These are phyloP conservation scores for Candida sp. DNA, from an alignment of 1,139 yeast species.

Conservation along the genomic window DNA sequence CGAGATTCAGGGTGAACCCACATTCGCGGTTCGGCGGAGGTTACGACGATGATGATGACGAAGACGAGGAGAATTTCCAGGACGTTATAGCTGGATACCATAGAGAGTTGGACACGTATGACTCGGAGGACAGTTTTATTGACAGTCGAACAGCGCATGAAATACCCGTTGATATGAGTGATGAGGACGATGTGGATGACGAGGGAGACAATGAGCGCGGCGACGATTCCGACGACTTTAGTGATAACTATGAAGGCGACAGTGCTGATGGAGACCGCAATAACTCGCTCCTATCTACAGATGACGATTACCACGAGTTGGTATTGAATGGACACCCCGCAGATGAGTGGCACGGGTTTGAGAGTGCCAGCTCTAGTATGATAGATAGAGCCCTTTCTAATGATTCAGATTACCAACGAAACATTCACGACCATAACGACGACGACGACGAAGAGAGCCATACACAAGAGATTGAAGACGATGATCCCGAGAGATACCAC, in stretches of 20 bases:
- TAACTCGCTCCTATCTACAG: constrained; percentile 7
- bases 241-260: constrained; percentile 6
- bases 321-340: not conserved
- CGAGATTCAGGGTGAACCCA: constrained; percentile 31
- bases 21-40: constrained; percentile 18
- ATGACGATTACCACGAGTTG: constrained; percentile 12
- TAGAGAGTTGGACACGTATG: constrained; percentile 23
- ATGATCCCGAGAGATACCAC: constrained; percentile 1
- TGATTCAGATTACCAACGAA: constrained; percentile 12
- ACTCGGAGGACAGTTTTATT: constrained; percentile 33
- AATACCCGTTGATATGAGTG: constrained; percentile 10
- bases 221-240: constrained; percentile 13
- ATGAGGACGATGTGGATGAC: constrained; percentile 9
- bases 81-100: constrained; percentile 14
- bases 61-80: constrained; percentile 25
- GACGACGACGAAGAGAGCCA: constrained; percentile 13
- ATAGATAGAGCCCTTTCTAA: constrained; percentile 4
- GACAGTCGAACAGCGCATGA: constrained; percentile 22
- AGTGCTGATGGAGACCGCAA: not conserved
- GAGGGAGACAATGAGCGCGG: constrained; percentile 8
- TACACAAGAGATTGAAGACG: constrained; percentile 8
- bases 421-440: constrained; percentile 11
- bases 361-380: constrained; percentile 12
- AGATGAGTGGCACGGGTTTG: constrained; percentile 17
- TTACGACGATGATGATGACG: constrained; percentile 24